Evolutionary conservation across 768 basidiomycete species (phyloP).

Genomic region (Lentinula raphanica): DNA sequence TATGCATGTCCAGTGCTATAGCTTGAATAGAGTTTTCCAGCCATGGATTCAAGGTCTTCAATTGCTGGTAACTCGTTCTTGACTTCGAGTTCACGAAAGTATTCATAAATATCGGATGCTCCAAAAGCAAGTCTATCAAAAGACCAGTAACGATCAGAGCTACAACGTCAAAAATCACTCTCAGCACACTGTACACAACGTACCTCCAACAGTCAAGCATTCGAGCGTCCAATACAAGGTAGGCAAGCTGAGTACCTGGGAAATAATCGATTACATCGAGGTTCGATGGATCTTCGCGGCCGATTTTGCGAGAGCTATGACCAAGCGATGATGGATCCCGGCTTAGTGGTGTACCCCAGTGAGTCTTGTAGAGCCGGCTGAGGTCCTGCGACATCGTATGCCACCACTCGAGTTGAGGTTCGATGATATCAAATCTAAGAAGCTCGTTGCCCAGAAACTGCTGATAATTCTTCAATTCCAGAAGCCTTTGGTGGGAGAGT

Average conservation of each 20-base stretch:
- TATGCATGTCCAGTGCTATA: neutral
- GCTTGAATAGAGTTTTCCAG: slow-evolving; percentile 7
- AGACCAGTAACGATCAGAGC: too few relatives aligned
- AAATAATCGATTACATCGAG: slow-evolving; percentile 31
- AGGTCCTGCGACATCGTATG: slow-evolving; percentile 26
- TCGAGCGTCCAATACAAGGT: slow-evolving; percentile 22
- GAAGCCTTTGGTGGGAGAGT: slow-evolving; percentile 27
- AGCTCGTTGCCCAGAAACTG: slow-evolving; percentile 19
- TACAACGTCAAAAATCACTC: too few relatives aligned
- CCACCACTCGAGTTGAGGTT: slow-evolving; percentile 23
- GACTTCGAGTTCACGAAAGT: slow-evolving; percentile 14
- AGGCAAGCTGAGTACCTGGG: slow-evolving; percentile 14
- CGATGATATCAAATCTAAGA: slow-evolving; percentile 15
- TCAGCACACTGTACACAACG: neutral
- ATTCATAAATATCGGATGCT: slow-evolving; percentile 12
- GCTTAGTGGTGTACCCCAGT: slow-evolving; percentile 21
- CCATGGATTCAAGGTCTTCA: slow-evolving; percentile 15
- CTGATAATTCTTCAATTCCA: slow-evolving; percentile 19
- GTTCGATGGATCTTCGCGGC: slow-evolving; percentile 21
- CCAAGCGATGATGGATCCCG: slow-evolving; percentile 26
- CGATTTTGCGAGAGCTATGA: slow-evolving; percentile 24
- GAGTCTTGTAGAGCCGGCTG: slow-evolving; percentile 22
- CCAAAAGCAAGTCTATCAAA: slow-evolving; percentile 1
- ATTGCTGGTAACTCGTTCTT: slow-evolving; percentile 11
- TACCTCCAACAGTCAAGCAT: slow-evolving; percentile 33